A percentile compares a stretch with the other conserved stretches of the same genome.
These are phyloP conservation scores for Penicillium sp. DNA, from an alignment of 2,329 filamentous ascomycete genomes.

Conservation along the genomic window DNA sequence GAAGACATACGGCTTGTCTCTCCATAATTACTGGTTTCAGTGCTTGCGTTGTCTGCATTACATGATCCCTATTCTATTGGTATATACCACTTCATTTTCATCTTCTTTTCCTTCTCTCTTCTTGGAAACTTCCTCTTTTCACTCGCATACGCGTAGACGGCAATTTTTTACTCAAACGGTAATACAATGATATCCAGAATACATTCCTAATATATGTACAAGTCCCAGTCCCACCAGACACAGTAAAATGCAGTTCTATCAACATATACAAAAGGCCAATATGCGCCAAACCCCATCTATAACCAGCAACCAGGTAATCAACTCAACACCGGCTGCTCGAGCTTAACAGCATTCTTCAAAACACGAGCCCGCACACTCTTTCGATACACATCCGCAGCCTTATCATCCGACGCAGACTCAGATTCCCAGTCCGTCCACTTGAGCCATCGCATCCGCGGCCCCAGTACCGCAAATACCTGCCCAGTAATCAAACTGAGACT, in stretches of 20 bases:
- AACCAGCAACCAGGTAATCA: background rate
- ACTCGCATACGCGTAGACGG: background rate
- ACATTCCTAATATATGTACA: conserved; percentile 10
- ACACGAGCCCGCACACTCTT: conserved; percentile 30
- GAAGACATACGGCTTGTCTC: conserved; percentile 45
- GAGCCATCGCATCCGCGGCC: conserved; percentile 44
- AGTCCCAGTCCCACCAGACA: background rate
- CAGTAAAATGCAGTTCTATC: conserved; percentile 1
- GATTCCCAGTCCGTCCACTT: conserved; percentile 34
- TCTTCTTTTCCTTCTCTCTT: background rate
- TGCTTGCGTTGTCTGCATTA: background rate
- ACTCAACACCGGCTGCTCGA: conserved; percentile 26
- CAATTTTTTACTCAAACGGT: conserved; percentile 7
- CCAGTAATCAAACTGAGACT: conserved; percentile 67
- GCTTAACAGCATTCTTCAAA: conserved; percentile 31
- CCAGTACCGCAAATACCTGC: conserved; percentile 62
- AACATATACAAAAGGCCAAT: conserved; percentile 1
- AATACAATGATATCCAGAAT: conserved; percentile 12
- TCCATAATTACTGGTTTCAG: conserved; percentile 5
- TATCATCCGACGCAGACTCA: conserved; percentile 7
- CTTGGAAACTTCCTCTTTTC: background rate
- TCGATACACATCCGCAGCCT: conserved; percentile 26
- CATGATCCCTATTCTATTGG: background rate
- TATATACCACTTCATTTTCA: background rate
- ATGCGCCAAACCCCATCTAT: background rate